A percentile compares a stretch with the other conserved stretches of the same genome.
Conservation (phyloP, 306 rosid species). For the Castanopsis chinensis region DNA sequence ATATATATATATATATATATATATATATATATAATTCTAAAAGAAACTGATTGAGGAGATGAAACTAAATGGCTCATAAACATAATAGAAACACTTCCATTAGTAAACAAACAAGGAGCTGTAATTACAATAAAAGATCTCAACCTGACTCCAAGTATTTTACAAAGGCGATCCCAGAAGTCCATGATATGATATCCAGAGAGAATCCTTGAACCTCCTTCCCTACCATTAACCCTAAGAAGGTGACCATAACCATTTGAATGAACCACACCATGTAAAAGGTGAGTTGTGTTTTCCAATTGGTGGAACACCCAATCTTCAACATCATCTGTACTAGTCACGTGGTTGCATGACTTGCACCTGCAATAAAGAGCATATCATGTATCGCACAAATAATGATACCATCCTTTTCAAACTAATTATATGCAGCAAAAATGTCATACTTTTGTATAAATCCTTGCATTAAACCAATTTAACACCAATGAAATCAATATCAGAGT, state of each 20-base stretch:
- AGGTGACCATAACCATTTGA: constrained; percentile 97
- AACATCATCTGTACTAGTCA: constrained; percentile 76
- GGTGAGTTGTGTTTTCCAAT: constrained; percentile 86
- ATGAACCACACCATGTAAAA: constrained; percentile 90
- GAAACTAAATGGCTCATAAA: constrained; percentile 3
- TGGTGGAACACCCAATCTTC: constrained; percentile 94
- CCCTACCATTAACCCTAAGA: constrained; percentile 93
- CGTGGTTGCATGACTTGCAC: constrained; percentile 95
- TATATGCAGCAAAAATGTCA: not conserved
- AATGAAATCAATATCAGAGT: not conserved
- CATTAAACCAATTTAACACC: not conserved
- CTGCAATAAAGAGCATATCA: constrained; percentile 39
- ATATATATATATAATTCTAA: not conserved
- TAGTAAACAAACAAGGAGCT: not conserved
- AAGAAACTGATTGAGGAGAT: not conserved
- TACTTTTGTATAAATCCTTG: no score
- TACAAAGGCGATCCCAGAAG: constrained; percentile 96
- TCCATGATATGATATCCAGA: constrained; percentile 90
- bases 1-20: not conserved
- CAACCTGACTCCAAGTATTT: constrained; percentile 83
- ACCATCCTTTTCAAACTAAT: not conserved
- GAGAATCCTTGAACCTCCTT: constrained; percentile 86
- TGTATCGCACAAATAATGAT: not conserved
- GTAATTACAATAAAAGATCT: constrained; percentile 9
- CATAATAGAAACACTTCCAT: not conserved